Evolutionary conservation across 768 basidiomycete species (phyloP), one percentile per base, ranked within the genome.

Genomic region (Gloeophyllum trabeum): DNA sequence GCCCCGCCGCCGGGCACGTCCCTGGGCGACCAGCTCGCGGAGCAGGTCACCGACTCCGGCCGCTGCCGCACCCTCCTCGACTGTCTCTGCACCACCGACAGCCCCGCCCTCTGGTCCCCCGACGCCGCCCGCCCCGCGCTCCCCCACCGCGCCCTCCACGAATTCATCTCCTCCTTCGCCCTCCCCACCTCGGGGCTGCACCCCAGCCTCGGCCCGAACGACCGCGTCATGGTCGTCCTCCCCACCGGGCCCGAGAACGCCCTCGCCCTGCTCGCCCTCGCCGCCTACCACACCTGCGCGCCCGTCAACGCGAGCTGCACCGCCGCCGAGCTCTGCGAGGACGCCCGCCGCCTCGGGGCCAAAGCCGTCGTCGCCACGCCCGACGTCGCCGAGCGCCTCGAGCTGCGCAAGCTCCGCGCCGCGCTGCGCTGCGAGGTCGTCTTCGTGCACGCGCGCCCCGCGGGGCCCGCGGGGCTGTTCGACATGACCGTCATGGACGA

Each of bases 271-370:
- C 59, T 70, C 35, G 59, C 69, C 1, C 45, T 72, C 12, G 57
- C 63, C 7, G 51, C 46, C 40, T 70, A 70, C 47, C 65, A 70
- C 53, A 65, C 69, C 16, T 66, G 65, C 41, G 69, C 66, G 4
- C 70, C 69, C 1, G 63, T 71, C 24, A 72, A 71, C 49, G 60
- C 66, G 6, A 64, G 59, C 35, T 70, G 67, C 42, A 72, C 70
- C 3, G 50, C 64, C 3, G 52, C 60, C 6, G 70, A 72, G 50
- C 55, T 72, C 22, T 51, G 50, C 40, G 67, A 70, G 22, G 70
- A 72, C 46, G 66, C 63, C 4, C 44, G 47, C 16, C 52, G 67
- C 13, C 51, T 72, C 5, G 51, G 61, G 3, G 65, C 60, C 4
- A 63, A 62, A 44, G 65, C 65, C 0, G 57, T 72, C 35, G 45